Percentiles rank a stretch among this genome's conserved stretches.
Conservation (phyloP, 1,139 yeast genomes). For the Waltiozyma sp. region DNA sequence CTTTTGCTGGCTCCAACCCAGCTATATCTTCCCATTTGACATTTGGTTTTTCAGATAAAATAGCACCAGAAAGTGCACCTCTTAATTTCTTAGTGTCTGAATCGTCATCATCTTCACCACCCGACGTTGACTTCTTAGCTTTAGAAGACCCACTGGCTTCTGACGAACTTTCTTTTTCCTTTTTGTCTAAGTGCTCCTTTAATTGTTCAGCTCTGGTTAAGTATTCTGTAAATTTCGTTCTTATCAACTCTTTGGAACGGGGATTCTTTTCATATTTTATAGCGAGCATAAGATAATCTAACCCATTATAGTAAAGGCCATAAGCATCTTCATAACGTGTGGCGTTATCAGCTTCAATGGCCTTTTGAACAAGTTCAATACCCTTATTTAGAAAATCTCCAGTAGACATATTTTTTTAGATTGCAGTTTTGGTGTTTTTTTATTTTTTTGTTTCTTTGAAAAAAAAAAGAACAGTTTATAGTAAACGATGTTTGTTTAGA, state of each 20-base stretch:
- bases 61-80: slow-evolving; percentile 88
- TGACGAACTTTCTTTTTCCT: slow-evolving; percentile 36
- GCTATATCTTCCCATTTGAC: slow-evolving; percentile 95
- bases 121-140: slow-evolving; percentile 42
- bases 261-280: slow-evolving; percentile 91
- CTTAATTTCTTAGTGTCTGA: slow-evolving; percentile 80
- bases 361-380: slow-evolving; percentile 84
- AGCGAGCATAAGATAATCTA: slow-evolving; percentile 93
- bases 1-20: slow-evolving; percentile 91
- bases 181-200: slow-evolving; percentile 76
- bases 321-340: slow-evolving; percentile 92
- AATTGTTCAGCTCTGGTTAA: slow-evolving; percentile 88
- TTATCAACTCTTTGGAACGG: slow-evolving; percentile 77
- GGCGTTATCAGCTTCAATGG: slow-evolving; percentile 90
- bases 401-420: slow-evolving; percentile 31
- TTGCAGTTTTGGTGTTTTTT: background rate
- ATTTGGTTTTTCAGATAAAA: slow-evolving; percentile 84
- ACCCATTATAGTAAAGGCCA: slow-evolving; percentile 81
- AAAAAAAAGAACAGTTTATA: no score
- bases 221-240: slow-evolving; percentile 85
- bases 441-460: background rate
- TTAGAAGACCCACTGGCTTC: slow-evolving; percentile 23
- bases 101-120: slow-evolving; percentile 42
- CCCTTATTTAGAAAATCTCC: slow-evolving; percentile 88
- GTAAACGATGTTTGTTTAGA: no score